Percentiles rank a stretch among this genome's conserved stretches.
phyloP scores from a whole-genome alignment of 2,329 filamentous ascomycete species.

The Lachnellula occidentalis region DNA sequence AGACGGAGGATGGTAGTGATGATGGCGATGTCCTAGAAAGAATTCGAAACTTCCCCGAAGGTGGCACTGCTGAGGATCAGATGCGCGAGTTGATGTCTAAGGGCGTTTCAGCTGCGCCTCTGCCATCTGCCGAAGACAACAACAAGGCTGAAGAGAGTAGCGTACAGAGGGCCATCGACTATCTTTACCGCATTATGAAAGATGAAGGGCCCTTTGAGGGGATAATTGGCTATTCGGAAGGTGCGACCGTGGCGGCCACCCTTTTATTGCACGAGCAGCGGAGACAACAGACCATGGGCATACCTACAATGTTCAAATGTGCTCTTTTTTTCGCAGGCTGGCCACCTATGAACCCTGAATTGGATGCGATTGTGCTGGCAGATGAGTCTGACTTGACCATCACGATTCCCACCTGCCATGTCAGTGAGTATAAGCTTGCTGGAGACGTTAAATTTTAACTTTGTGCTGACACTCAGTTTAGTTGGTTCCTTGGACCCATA shows the following conservation, averaged over 20 bases:
- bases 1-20: conserved; percentile 23
- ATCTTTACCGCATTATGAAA: conserved; percentile 40
- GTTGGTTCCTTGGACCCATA: conserved; percentile 57
- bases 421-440: conserved; percentile 35
- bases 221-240: conserved; percentile 57
- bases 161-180: conserved; percentile 27
- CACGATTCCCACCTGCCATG: conserved; percentile 48
- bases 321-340: conserved; percentile 48
- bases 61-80: conserved; percentile 25
- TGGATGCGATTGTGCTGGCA: conserved; percentile 42
- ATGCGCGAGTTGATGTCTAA: conserved; percentile 24
- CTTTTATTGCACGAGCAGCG: conserved; percentile 47
- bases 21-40: conserved; percentile 26
- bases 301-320: conserved; percentile 34
- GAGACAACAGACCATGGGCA: conserved; percentile 31
- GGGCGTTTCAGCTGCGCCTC: conserved; percentile 5
- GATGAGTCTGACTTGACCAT: conserved; percentile 48
- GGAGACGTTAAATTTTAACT: background rate
- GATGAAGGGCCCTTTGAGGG: conserved; percentile 44
- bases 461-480: conserved; percentile 13
- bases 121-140: conserved; percentile 7
- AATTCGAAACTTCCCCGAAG: conserved; percentile 27
- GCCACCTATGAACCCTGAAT: conserved; percentile 45
- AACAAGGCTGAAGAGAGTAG: conserved; percentile 12
- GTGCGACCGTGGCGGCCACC: conserved; percentile 50